Conservation (phyloP, 345 rosid genomes). For the Aurinia saxatilis region DNA sequence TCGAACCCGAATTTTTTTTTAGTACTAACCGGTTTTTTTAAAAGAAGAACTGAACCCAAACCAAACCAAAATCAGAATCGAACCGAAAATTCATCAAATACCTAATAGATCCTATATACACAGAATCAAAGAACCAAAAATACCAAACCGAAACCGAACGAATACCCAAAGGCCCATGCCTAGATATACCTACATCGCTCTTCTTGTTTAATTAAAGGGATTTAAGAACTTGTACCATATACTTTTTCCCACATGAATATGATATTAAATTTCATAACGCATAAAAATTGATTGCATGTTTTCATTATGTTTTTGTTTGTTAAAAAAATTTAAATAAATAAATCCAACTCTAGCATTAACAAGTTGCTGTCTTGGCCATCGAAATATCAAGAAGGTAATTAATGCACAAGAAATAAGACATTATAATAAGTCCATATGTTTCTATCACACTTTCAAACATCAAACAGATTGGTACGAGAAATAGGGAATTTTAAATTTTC, state of each 20-base stretch:
- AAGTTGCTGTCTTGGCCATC: conserved; percentile 4
- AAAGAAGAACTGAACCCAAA: too few species aligned
- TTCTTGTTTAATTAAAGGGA: too few species aligned
- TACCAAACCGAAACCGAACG: too few species aligned
- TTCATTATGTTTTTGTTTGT: neutral
- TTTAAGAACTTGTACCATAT: too few species aligned
- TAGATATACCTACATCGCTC: too few species aligned
- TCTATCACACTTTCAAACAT: neutral
- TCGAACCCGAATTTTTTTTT: too few species aligned
- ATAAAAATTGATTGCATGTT: neutral
- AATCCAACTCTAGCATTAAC: neutral
- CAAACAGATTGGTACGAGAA: neutral
- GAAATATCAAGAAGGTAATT: conserved; percentile 6
- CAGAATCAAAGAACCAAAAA: too few species aligned
- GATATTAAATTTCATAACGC: neutral
- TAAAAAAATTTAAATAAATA: neutral
- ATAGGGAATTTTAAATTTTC: neutral
- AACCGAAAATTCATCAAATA: too few species aligned
- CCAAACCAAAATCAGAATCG: too few species aligned
- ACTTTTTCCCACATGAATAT: neutral
- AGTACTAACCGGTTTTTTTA: too few species aligned
- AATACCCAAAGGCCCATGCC: too few species aligned
- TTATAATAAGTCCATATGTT: conserved; percentile 7
- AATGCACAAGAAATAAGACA: neutral
- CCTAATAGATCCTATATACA: too few species aligned